phyloP scores from a whole-genome alignment of 148 eudicot species.

The Vaccinium macrocarpon region DNA sequence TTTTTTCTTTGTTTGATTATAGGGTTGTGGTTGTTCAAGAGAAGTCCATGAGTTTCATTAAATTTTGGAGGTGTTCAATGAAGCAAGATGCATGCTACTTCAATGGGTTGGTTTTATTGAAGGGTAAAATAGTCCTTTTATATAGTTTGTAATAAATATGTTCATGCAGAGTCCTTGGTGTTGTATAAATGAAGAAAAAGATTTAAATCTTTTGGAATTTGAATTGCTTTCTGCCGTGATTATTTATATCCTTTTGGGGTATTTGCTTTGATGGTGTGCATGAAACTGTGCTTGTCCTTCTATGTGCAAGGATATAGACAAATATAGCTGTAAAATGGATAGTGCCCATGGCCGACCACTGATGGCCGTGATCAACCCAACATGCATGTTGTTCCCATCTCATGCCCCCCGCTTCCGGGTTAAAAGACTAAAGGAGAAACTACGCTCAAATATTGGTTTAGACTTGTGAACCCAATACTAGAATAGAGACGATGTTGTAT shows the following conservation, averaged over 20 bases:
- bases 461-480: no score
- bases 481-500: no score
- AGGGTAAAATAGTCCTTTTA: slow-evolving; percentile 20
- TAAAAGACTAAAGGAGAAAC: no score
- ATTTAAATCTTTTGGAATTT: not conserved
- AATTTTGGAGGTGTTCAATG: slow-evolving; percentile 28
- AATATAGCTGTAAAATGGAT: no score
- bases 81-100: not conserved
- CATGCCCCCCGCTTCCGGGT: no score
- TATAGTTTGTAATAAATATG: not conserved
- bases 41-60: slow-evolving; percentile 63
- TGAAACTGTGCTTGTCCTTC: not conserved
- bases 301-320: not conserved
- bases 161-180: slow-evolving; percentile 5
- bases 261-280: not conserved
- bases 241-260: not conserved
- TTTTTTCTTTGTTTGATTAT: not conserved
- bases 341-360: no score
- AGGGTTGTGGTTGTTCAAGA: slow-evolving; percentile 34
- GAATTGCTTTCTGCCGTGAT: not conserved
- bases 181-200: not conserved
- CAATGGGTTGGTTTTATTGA: slow-evolving; percentile 11
- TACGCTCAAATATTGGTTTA: no score
- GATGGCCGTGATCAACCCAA: no score
- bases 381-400: no score